Base-by-base conservation (phyloP, 2,329 filamentous ascomycete genomes). In the Alternaria sp. region DNA sequence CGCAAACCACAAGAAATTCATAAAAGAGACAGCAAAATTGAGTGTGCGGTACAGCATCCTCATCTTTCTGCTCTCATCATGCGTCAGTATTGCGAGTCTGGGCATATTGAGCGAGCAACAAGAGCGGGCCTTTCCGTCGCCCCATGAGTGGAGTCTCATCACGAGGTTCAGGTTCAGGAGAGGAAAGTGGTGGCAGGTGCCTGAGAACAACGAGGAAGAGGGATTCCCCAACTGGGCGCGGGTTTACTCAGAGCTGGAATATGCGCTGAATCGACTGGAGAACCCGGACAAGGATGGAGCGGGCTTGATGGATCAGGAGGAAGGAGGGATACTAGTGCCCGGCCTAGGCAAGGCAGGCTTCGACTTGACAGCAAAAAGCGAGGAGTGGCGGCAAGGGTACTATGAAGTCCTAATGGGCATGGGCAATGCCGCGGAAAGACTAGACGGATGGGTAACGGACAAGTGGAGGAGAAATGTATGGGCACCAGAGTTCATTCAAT, bases 331-430 rank as follows among this genome's bases (percentile, higher is more conserved):
- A 14, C 4, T 73, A 18, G 73, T 77, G 6, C 74, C 73, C 4
- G 76, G 74, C 1, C 59, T 78, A 16, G 76, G 75, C 20, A 78
- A 74, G 54, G 82, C 84, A 3, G 87, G 88, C 0, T 88, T 87
- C 66, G 92, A 97, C 74, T 82, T 95, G 57, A 87, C 87, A 1
- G 85, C 80, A 7, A 97, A 93, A 82, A 90, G 89, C 64, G 92
- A 96, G 78, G 84, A 90, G 51, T 98, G 94, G 94, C 85, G 90
- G 70, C 85, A 92, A 57, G 93, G 93, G 1, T 98, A 98, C 79
- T 93, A 90, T 72, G 89, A 96, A 72, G 86, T 89, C 3, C 81
- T 97, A 48, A 92, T 97, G 87, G 85, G 90, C 11, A 87, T 88
- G 61, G 94, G 90, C 0, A 87, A 87, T 66, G 88, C 90, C 0